Base-by-base conservation (phyloP, 306 rosid species). In the Delonix regia region DNA sequence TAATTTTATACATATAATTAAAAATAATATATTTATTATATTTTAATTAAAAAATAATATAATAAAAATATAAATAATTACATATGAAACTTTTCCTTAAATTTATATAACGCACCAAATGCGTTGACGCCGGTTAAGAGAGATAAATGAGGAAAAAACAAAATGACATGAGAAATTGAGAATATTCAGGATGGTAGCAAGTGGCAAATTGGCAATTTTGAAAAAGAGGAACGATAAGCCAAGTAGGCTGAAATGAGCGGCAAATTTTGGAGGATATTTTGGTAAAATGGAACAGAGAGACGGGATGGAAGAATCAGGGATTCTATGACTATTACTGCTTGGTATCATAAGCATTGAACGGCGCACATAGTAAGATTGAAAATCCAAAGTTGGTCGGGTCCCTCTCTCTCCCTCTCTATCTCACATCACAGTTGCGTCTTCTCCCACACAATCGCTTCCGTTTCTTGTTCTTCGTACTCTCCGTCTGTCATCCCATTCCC, bases 221-320 rank as follows among this genome's bases (percentile, higher is more conserved):
- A 69, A 69, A 14, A 68, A 8, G 14, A 24, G 33, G 16, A 1
- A 24, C 9, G 16, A 9, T 22, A 6, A 22, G 30, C 9, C 4
- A 24, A 59, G 74, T 27, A 9, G 44, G 56, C 74, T 16, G 48
- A 48, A 69, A 27, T 28, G 60, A 69, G 74, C 74, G 74, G 60
- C 74, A 69, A 48, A 48, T 69, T 27, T 28, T 18, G 18, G 3
- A 70, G 61, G 61, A 0, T 28, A 70, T 48, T 28, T 48, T 69
- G 42, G 28, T 48, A 70, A 70, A 28, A 47, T 9, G 5, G 7
- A 1, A 11, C 4, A 0, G 38, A n/a, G 14, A 6, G 42, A 1
- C 0, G 9, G 30, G 62, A 7, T 0, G 3, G 51, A 45, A 68
- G 51, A 16, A 2, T 30, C 42, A 18, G 41, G 3, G 22, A 69